phyloP scores from a whole-genome alignment of 352 stramenopile species.

The Hyaloperonospora brassicae region DNA sequence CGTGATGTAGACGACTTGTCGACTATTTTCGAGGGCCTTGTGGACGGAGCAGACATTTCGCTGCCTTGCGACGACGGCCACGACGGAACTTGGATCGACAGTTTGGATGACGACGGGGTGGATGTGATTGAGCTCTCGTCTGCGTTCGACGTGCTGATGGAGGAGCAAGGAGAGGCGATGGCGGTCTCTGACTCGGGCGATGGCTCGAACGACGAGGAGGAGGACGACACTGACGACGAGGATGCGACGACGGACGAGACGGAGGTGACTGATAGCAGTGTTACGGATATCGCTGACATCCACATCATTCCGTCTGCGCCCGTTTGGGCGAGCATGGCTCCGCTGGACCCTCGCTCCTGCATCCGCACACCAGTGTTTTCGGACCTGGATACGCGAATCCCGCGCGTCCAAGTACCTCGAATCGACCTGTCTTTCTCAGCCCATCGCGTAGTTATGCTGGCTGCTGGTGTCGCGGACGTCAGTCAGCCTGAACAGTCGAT shows the following conservation, averaged over 20 bases:
- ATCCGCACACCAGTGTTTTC: slow-evolving; percentile 73
- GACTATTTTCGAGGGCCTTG: slow-evolving; percentile 64
- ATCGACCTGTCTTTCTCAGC: slow-evolving; percentile 55
- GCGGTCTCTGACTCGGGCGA: background rate
- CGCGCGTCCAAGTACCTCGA: slow-evolving; percentile 50
- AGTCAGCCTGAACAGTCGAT: slow-evolving; percentile 20
- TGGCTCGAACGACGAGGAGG: too few species aligned
- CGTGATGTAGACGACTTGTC: slow-evolving; percentile 71
- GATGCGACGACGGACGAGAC: slow-evolving; percentile 7
- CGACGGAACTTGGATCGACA: slow-evolving; percentile 47
- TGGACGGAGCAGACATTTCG: slow-evolving; percentile 48
- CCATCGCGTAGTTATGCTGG: slow-evolving; percentile 17
- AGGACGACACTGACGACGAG: slow-evolving; percentile 35
- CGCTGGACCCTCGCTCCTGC: slow-evolving; percentile 65
- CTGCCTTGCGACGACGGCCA: slow-evolving; percentile 56
- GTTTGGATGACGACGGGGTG: slow-evolving; percentile 53
- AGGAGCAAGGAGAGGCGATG: slow-evolving; percentile 30
- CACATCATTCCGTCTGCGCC: slow-evolving; percentile 49
- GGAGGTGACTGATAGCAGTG: slow-evolving; percentile 23
- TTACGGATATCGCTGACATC: slow-evolving; percentile 10
- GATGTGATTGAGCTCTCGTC: slow-evolving; percentile 69
- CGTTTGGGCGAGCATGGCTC: slow-evolving; percentile 42
- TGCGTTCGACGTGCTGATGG: slow-evolving; percentile 53
- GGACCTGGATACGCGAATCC: slow-evolving; percentile 72
- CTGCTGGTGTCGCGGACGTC: slow-evolving; percentile 5